These are phyloP conservation scores for Medicago lupulina DNA, from an alignment of 306 rosid species.

Conservation along the genomic window DNA sequence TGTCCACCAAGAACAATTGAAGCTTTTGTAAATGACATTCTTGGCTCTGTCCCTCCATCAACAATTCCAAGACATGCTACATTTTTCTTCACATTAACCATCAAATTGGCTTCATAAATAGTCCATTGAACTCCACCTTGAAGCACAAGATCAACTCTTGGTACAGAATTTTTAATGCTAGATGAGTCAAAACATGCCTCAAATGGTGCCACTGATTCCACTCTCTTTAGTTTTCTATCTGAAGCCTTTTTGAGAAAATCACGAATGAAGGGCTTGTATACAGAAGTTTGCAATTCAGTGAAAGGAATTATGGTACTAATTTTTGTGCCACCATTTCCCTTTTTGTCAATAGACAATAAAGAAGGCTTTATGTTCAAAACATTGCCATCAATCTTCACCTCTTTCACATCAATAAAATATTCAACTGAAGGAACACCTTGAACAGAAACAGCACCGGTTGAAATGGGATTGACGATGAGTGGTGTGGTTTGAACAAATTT, in stretches of 20 bases:
- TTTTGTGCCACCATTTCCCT: conserved; percentile 51
- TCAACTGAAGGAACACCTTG: conserved; percentile 38
- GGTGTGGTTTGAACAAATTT: conserved; percentile 35
- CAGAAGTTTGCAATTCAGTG: conserved; percentile 35
- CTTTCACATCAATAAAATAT: conserved; percentile 47
- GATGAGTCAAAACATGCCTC: conserved; percentile 49
- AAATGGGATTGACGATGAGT: conserved; percentile 5
- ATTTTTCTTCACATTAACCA: conserved; percentile 45
- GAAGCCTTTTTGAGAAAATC: conserved; percentile 46
- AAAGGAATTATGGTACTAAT: conserved; percentile 42
- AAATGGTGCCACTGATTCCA: conserved; percentile 45
- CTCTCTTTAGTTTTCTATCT: conserved; percentile 44
- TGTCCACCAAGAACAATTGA: conserved; percentile 46
- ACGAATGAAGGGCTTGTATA: conserved; percentile 41
- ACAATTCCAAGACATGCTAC: conserved; percentile 53
- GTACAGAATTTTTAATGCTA: conserved; percentile 32
- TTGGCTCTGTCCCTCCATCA: conserved; percentile 42
- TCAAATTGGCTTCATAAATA: conserved; percentile 42
- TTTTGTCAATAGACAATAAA: conserved; percentile 31
- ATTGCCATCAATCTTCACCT: conserved; percentile 44
- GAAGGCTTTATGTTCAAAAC: conserved; percentile 46
- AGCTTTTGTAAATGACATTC: conserved; percentile 32
- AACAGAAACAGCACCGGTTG: not conserved
- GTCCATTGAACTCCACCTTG: conserved; percentile 42
- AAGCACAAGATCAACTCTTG: conserved; percentile 48